Conservation (phyloP, 768 basidiomycete species). For the Epithele typhae region DNA sequence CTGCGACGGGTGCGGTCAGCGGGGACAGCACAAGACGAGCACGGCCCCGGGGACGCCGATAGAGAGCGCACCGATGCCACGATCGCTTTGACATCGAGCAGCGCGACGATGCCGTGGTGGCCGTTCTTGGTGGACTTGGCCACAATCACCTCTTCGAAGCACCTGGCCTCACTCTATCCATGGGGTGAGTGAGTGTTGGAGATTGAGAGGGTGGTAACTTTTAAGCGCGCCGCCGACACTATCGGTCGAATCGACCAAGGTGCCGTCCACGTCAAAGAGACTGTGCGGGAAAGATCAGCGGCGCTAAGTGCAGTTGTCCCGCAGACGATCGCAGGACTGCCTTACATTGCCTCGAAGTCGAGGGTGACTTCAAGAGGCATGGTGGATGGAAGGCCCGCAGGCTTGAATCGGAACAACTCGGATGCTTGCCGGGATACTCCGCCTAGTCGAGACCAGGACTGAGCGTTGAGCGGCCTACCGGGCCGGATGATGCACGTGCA, state of each 20-base stretch:
- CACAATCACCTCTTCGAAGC: conserved; percentile 79
- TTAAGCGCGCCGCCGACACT: conserved; percentile 84
- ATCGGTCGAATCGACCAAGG: conserved; percentile 75
- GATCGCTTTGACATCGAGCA: conserved; percentile 67
- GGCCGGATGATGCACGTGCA: too few relatives aligned
- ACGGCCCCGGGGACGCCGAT: too few relatives aligned
- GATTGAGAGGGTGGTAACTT: too few relatives aligned
- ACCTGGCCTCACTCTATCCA: conserved; percentile 58
- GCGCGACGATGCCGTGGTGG: conserved; percentile 55
- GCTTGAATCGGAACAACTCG: too few relatives aligned
- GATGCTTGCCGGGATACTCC: too few relatives aligned
- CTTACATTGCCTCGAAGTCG: conserved; percentile 39
- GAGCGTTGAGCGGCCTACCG: too few relatives aligned
- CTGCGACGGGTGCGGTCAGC: too few relatives aligned
- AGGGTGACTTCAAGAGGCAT: conserved; percentile 33
- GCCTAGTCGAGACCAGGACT: too few relatives aligned
- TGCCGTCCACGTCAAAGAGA: conserved; percentile 83
- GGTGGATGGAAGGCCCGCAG: too few relatives aligned
- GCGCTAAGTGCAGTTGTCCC: background rate
- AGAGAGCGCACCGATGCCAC: conserved; percentile 46
- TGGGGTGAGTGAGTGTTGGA: too few relatives aligned
- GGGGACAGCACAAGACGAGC: too few relatives aligned
- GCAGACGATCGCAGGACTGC: background rate
- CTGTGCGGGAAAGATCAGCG: conserved; percentile 28
- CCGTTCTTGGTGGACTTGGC: conserved; percentile 51